Percentiles rank a stretch among this genome's conserved stretches.
Evolutionary conservation across 441 rosid genomes (phyloP).

Genomic region (Dalechampia spathulata): DNA sequence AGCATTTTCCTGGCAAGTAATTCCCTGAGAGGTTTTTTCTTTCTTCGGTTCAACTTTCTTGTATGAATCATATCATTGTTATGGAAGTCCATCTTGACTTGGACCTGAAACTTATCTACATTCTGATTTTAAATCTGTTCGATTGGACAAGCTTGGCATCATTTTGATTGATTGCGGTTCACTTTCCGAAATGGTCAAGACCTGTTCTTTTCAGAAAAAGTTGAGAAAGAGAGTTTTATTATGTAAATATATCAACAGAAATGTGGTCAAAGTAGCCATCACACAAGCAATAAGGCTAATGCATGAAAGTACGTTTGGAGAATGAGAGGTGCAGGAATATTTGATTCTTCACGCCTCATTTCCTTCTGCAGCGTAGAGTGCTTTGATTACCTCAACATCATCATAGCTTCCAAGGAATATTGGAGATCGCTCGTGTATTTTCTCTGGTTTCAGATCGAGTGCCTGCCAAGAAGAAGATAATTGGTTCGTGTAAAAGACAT

Average conservation of each 20-base stretch:
- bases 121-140: background rate
- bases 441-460: slow-evolving; percentile 65
- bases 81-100: too few relatives aligned
- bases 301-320: background rate
- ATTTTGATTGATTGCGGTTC: background rate
- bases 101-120: background rate
- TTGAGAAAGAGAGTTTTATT: background rate
- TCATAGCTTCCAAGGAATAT: slow-evolving; percentile 94
- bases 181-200: too few relatives aligned
- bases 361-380: slow-evolving; percentile 60
- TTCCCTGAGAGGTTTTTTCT: too few relatives aligned
- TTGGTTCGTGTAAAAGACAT: background rate
- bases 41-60: too few relatives aligned
- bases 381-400: slow-evolving; percentile 89
- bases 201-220: background rate
- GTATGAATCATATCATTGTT: too few relatives aligned
- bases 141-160: background rate
- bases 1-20: too few relatives aligned
- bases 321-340: too few relatives aligned
- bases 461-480: slow-evolving; percentile 56
- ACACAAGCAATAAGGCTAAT: background rate
- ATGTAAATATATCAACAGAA: background rate
- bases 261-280: background rate
- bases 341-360: slow-evolving; percentile 23
- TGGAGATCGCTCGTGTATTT: slow-evolving; percentile 86